Percentiles rank a stretch among this genome's conserved stretches.
Evolutionary conservation across 2,329 filamentous ascomycete genomes (phyloP).

Genomic region (Fusarium anguioides): DNA sequence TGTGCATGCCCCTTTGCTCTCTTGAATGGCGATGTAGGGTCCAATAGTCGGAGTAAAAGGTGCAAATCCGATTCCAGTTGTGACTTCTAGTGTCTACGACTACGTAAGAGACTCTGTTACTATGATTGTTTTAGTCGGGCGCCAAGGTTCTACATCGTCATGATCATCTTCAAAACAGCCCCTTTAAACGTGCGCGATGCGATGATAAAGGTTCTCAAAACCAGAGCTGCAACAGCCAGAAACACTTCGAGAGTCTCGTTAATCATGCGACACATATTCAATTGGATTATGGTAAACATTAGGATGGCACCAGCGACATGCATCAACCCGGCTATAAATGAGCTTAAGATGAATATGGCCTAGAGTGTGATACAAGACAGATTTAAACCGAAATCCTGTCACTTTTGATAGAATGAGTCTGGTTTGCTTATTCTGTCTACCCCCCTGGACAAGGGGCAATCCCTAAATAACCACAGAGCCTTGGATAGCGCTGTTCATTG

Average conservation of each 20-base stretch:
- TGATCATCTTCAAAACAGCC: conserved; percentile 10
- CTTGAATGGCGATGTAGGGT: conserved; percentile 17
- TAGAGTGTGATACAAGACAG: neutral
- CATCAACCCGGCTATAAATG: conserved; percentile 20
- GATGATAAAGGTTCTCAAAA: conserved; percentile 19
- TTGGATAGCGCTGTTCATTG: conserved; percentile 21
- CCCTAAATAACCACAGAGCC: conserved; percentile 31
- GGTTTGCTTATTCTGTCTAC: conserved; percentile 1
- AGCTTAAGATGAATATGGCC: conserved; percentile 10
- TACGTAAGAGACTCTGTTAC: conserved; percentile 23
- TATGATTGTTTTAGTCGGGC: neutral
- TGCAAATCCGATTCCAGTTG: conserved; percentile 27
- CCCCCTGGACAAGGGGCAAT: conserved; percentile 22
- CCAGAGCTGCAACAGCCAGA: conserved; percentile 31
- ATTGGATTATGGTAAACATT: conserved; percentile 15
- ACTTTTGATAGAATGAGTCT: neutral
- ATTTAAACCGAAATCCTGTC: neutral
- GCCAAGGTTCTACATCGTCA: conserved; percentile 15
- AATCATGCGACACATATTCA: conserved; percentile 38
- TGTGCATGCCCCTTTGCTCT: conserved; percentile 11
- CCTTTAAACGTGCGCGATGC: conserved; percentile 4
- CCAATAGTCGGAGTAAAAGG: conserved; percentile 6
- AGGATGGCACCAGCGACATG: conserved; percentile 2
- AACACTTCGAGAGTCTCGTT: conserved; percentile 20
- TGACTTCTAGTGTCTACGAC: neutral